phyloP scores from a whole-genome alignment of 2,329 filamentous ascomycete species.

The Xylariaceae sp. region DNA sequence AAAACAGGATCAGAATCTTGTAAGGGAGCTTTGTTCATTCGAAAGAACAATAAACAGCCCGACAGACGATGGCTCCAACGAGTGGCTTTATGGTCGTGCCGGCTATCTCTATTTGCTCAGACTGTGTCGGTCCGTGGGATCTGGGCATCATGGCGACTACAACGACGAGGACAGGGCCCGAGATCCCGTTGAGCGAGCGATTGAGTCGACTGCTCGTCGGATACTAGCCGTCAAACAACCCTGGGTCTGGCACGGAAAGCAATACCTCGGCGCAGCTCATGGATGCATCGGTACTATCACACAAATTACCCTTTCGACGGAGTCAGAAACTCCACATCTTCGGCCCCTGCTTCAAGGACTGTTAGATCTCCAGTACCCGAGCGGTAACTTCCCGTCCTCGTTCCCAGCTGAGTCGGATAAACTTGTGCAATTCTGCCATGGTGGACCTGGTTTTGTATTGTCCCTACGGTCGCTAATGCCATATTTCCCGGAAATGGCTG shows the following conservation, averaged over 20 bases:
- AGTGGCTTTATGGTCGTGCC: constrained; percentile 62
- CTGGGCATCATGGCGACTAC: constrained; percentile 41
- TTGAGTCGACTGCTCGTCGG: constrained; percentile 52
- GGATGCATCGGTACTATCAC: constrained; percentile 65
- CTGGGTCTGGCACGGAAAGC: constrained; percentile 61
- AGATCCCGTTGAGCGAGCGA: constrained; percentile 46
- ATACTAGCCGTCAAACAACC: constrained; percentile 48
- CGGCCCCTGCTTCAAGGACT: constrained; percentile 49
- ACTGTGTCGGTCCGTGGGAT: constrained; percentile 42
- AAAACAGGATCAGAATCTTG: constrained; percentile 35
- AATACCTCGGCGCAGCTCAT: constrained; percentile 62
- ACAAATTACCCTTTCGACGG: constrained; percentile 58
- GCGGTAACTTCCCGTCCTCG: constrained; percentile 59
- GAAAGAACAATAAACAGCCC: constrained; percentile 41
- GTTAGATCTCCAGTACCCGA: constrained; percentile 53
- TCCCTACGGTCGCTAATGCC: constrained; percentile 52
- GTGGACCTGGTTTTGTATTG: constrained; percentile 57
- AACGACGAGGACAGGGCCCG: constrained; percentile 33
- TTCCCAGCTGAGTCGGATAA: constrained; percentile 32
- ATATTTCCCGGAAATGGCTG: constrained; percentile 50
- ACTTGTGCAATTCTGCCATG: constrained; percentile 63
- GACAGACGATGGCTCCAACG: constrained; percentile 46
- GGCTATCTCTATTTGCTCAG: constrained; percentile 64
- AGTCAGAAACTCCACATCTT: constrained; percentile 48
- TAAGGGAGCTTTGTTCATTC: constrained; percentile 38